These are phyloP conservation scores for Stentor roeselii DNA, from an alignment of 73 alveolate species.

Conservation along the genomic window DNA sequence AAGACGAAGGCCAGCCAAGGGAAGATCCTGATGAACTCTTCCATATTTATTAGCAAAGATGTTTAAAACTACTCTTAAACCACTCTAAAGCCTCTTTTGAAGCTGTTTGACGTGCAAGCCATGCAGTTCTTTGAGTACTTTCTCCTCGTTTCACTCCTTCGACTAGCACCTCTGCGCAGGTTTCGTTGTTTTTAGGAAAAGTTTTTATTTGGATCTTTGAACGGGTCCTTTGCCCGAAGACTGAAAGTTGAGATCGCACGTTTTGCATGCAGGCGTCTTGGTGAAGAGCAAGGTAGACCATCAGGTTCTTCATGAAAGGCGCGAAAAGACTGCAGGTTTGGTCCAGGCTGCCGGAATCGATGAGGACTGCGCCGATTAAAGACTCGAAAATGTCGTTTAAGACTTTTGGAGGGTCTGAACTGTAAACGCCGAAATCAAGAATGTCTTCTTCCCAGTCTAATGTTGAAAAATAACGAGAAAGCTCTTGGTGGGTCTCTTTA, in stretches of 20 bases:
- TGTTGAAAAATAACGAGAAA: background rate
- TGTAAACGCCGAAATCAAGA: constrained; percentile 26
- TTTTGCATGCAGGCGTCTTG: background rate
- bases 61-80: background rate
- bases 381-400: constrained; percentile 46
- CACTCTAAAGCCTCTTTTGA: background rate
- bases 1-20: constrained; percentile 18
- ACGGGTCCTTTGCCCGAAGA: background rate
- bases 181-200: background rate
- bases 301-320: background rate
- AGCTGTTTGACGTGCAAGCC: constrained; percentile 3
- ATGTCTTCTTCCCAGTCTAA: constrained; percentile 5
- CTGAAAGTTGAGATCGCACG: background rate
- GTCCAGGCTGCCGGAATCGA: constrained; percentile 25
- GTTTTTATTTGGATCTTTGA: background rate
- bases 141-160: background rate
- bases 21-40: background rate
- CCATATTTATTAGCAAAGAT: background rate
- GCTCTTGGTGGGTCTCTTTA: background rate
- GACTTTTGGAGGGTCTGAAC: constrained; percentile 23
- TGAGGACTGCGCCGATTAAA: constrained; percentile 43
- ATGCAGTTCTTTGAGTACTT: background rate
- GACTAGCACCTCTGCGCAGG: background rate
- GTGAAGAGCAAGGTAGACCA: background rate
- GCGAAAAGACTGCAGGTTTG: background rate